Base-by-base conservation (phyloP, 768 basidiomycete species). In the Trametes sanguinea region DNA sequence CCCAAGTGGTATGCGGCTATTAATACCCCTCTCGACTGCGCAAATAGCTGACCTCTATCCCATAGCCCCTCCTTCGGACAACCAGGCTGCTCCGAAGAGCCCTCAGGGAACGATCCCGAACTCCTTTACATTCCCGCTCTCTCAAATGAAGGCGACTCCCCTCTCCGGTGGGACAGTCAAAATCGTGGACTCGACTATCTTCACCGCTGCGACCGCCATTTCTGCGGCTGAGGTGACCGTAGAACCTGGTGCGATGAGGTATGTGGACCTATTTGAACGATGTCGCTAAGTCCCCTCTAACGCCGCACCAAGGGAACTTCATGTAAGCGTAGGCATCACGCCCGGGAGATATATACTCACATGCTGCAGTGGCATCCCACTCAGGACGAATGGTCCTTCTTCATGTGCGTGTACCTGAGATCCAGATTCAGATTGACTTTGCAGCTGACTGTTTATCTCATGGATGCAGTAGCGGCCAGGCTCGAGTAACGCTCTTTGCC, bases 331-430 rank as follows among this genome's bases (percentile, higher is more conserved):
- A 39, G 7, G 29, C 30, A n/a, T 13, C 30, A 42, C 30, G 51
- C 55, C 29, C 54, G 57, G 54, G 42, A 11, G 42, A 32, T 29
- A 22, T 56, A 29, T 48, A 11, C 55, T 67, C 62, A 65, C 57
- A 47, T 6, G 40, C 35, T 55, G 8, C 57, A 86, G 83, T 88
- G 87, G 87, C 87, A 88, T 67, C 86, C 87, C 10, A 86, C 82
- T 27, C 76, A 83, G 70, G 83, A 84, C 57, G 85, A 86, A 73
- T 87, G 85, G 85, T 77, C 74, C 54, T 85, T 78, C 71, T 84
- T 78, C 78, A 60, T 86, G 85, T 85, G 64, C 32, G 82, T 74
- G 40, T 44, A 43, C 40, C 53, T 47, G 39, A 16, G 14, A 55
- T 45, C 51, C 22, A 22, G 22, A 22, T 22, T 50, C 16, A 55